A percentile compares a stretch with the other conserved stretches of the same genome.
These are phyloP conservation scores for Neonectria punicea DNA, from an alignment of 2,329 filamentous ascomycete species.

Conservation along the genomic window DNA sequence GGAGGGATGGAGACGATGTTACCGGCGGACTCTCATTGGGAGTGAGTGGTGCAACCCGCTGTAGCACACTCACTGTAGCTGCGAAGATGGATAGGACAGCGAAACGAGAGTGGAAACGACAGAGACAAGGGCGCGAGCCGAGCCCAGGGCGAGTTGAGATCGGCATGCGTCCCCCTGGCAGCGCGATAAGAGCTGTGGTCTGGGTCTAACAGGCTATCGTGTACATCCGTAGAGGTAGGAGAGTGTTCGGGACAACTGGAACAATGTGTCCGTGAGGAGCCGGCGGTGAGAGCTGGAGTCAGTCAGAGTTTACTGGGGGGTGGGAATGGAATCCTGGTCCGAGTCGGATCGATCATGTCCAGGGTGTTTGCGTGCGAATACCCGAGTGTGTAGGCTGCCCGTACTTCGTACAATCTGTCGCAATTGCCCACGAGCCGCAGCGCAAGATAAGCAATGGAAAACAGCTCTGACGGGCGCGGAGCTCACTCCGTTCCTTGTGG, in stretches of 20 bases:
- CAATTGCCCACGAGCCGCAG: background rate
- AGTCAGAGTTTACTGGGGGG: conserved; percentile 11
- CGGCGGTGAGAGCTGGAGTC: conserved; percentile 23
- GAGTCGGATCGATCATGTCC: background rate
- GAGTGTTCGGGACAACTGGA: background rate
- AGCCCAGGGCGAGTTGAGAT: background rate
- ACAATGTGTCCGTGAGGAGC: background rate
- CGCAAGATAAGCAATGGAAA: background rate
- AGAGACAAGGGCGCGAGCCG: background rate
- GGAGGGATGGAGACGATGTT: background rate
- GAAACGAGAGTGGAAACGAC: background rate
- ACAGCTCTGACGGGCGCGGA: background rate
- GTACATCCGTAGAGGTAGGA: background rate
- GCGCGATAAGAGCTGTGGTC: conserved; percentile 8
- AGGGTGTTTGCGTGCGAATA: background rate
- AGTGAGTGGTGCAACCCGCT: background rate
- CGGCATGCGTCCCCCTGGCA: conserved; percentile 9
- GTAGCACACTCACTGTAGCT: background rate
- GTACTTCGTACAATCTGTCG: background rate
- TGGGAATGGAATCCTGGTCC: conserved; percentile 3
- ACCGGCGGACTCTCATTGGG: too few relatives aligned
- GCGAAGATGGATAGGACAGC: background rate
- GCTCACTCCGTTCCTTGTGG: conserved; percentile 8
- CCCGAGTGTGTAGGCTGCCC: background rate
- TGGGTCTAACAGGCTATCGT: too few relatives aligned